Evolutionary conservation across 805 yeast species (phyloP).

Genomic region (Ogataea paraovalis): DNA sequence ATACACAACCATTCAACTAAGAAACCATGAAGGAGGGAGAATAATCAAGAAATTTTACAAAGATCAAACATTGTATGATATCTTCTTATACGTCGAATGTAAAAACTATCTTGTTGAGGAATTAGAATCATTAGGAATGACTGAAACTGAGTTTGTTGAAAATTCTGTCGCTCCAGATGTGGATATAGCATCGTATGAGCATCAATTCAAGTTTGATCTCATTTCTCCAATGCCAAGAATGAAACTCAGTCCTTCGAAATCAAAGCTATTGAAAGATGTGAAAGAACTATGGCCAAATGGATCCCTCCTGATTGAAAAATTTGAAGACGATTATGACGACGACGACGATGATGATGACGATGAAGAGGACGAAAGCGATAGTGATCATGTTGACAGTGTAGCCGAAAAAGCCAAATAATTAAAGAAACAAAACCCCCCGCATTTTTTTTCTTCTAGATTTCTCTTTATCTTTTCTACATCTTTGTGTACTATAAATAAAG

Average conservation of each 20-base stretch:
- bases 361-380: background rate
- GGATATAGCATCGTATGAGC: constrained; percentile 13
- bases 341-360: constrained; percentile 3
- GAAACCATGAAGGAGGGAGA: constrained; percentile 51
- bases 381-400: background rate
- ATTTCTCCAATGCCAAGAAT: constrained; percentile 35
- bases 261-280: constrained; percentile 19
- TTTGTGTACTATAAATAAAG: too few species aligned
- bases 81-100: constrained; percentile 49
- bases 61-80: constrained; percentile 38
- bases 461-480: too few species aligned
- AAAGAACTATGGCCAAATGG: constrained; percentile 37
- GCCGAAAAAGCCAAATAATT: background rate
- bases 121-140: constrained; percentile 4
- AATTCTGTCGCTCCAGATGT: constrained; percentile 4
- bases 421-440: background rate
- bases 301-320: constrained; percentile 30
- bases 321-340: constrained; percentile 11
- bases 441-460: too few species aligned
- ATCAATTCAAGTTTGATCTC: constrained; percentile 30
- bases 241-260: constrained; percentile 23
- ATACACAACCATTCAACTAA: constrained; percentile 45
- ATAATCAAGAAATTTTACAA: constrained; percentile 41
- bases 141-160: constrained; percentile 13
- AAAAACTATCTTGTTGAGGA: constrained; percentile 24